Percentiles rank a stretch among this genome's conserved stretches.
Conservation (phyloP, 306 rosid genomes). For the Styphnolobium japonicum region DNA sequence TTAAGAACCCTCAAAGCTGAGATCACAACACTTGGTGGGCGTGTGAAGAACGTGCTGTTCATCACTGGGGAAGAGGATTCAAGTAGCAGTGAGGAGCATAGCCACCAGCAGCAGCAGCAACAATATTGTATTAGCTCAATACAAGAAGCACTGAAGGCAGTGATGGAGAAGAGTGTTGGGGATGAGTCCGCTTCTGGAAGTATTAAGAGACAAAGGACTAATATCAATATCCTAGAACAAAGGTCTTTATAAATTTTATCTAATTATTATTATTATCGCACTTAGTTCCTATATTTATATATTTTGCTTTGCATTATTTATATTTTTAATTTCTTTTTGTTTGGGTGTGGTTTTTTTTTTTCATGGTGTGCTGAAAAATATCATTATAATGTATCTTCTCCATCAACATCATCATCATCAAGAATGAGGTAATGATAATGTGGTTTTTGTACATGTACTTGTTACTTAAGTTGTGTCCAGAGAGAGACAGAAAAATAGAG, state of each 20-base stretch:
- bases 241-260: conserved; percentile 51
- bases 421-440: conserved; percentile 48
- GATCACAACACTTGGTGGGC: conserved; percentile 87
- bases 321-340: not conserved
- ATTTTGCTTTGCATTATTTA: not conserved
- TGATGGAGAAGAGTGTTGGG: conserved; percentile 75
- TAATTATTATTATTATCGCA: not conserved
- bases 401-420: conserved; percentile 31
- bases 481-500: not conserved
- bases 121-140: conserved; percentile 67
- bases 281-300: conserved; percentile 13
- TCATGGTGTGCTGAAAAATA: conserved; percentile 37
- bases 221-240: conserved; percentile 53
- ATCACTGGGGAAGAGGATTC: conserved; percentile 69
- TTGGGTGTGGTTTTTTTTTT: conserved; percentile 32
- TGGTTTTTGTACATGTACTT: conserved; percentile 38
- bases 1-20: conserved; percentile 86
- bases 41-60: conserved; percentile 83
- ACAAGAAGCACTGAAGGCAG: conserved; percentile 82
- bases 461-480: conserved; percentile 3
- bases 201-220: conserved; percentile 89
- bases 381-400: conserved; percentile 24
- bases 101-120: conserved; percentile 11
- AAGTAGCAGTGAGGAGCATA: conserved; percentile 26
- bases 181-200: conserved; percentile 62